Evolutionary conservation across 78 protist species (phyloP), one percentile per base, ranked within the genome.

Genomic region (Ministeria vibrans): DNA sequence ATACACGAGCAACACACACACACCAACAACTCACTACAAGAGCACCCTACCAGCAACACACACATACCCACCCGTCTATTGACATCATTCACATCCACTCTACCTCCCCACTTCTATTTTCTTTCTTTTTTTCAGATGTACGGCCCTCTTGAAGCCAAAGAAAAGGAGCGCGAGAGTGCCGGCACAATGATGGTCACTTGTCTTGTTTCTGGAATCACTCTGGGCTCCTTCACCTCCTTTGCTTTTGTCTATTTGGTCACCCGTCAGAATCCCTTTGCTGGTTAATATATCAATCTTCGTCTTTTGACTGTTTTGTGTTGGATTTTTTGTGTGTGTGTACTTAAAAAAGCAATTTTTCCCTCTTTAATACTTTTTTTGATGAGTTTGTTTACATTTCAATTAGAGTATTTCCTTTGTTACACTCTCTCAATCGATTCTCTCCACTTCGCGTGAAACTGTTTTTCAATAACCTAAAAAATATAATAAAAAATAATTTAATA

Each of bases 181-280:
- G 81, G 83, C 4, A 78, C 82, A 22, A 78, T 83, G 36, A 83
- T 83, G 87, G 66, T 79, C 36, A 61, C 68, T 38, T 42, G 25
- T 13, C 70, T 84, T 44, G 7, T n/a, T 59, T 38, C 46, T 9
- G 87, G 87, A 22, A 72, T 84, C 41, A 2, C 45, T 15, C 23
- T 32, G 11, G 87, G 87, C 27, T 66, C 80, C 11, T 3, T 69
- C 71, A 36, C 30, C 44, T 49, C 43, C 39, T 51, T 80, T 53
- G 79, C 46, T 23, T 6, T 75, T 62, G 53, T 85, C 80, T 43
- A 78, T 51, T 36, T 82, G 38, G 83, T 77, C 28, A 23, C 30
- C 36, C 44, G 63, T 28, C 5, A 9, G 0, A 49, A 72, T 27
- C 64, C 77, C 15, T 44, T 72, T 9, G 46, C n/a, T n/a, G n/a